A percentile compares a stretch with the other conserved stretches of the same genome.
These are phyloP conservation scores for Saccharomycopsis sp. DNA, from an alignment of 805 yeast species.

Conservation along the genomic window DNA sequence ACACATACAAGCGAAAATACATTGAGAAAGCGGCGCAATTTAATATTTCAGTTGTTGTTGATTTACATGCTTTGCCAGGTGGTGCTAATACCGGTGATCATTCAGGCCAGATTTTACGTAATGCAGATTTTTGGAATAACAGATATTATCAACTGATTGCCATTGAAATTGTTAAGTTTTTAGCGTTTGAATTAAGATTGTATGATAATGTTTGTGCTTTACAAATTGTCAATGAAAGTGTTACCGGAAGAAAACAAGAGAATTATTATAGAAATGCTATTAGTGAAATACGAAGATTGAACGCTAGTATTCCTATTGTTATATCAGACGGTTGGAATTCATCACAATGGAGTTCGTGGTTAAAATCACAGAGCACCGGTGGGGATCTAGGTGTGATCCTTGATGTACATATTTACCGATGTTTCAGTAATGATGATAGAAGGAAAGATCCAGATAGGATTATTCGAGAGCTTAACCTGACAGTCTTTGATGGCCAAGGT, in stretches of 20 bases:
- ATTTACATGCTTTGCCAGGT: constrained; percentile 84
- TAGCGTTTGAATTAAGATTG: constrained; percentile 50
- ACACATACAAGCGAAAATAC: constrained; percentile 40
- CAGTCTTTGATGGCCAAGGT: constrained; percentile 43
- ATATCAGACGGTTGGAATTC: constrained; percentile 96
- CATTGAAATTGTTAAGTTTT: constrained; percentile 45
- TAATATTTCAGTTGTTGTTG: constrained; percentile 71
- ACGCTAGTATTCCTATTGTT: constrained; percentile 56
- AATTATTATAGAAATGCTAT: constrained; percentile 62
- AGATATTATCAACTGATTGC: constrained; percentile 37
- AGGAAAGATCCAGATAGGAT: constrained; percentile 57
- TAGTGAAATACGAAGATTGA: constrained; percentile 48
- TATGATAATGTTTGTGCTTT: constrained; percentile 72
- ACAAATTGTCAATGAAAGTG: constrained; percentile 83
- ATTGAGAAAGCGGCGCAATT: constrained; percentile 53
- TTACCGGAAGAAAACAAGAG: constrained; percentile 43
- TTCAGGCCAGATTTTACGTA: constrained; percentile 59
- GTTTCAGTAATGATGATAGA: constrained; percentile 73
- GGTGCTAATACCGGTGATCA: constrained; percentile 88
- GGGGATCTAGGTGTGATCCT: constrained; percentile 56
- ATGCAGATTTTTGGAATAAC: constrained; percentile 60
- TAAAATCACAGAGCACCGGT: constrained; percentile 34
- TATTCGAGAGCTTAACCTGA: constrained; percentile 45
- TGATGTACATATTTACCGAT: constrained; percentile 82
- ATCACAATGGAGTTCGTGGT: constrained; percentile 65